These are phyloP conservation scores for Cytospora piceae DNA, from an alignment of 2,329 filamentous ascomycete species.

Conservation along the genomic window DNA sequence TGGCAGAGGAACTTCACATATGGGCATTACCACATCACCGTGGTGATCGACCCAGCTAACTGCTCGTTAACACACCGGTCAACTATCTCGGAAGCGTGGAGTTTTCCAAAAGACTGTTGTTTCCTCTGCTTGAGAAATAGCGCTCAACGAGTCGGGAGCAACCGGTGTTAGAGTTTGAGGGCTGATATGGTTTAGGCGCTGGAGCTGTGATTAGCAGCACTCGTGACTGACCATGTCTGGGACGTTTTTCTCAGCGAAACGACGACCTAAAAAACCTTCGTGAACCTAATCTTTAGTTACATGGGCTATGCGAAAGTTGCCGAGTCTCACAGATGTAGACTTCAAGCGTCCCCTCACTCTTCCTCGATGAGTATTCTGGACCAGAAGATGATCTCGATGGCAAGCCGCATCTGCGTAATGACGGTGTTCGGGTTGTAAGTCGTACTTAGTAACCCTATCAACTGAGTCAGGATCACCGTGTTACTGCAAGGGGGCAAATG, in stretches of 20 bases:
- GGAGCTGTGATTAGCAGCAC: no score
- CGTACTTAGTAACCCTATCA: background rate
- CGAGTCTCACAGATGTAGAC: background rate
- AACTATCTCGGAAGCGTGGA: no score
- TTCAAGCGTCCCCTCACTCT: background rate
- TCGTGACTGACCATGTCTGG: background rate
- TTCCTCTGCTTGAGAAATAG: no score
- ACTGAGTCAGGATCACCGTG: background rate
- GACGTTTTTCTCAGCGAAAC: background rate
- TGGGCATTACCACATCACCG: no score
- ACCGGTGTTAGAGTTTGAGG: no score
- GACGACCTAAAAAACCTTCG: background rate
- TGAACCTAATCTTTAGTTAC: background rate
- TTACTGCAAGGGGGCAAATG: background rate
- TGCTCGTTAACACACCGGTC: no score
- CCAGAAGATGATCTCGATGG: background rate
- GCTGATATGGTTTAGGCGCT: no score
- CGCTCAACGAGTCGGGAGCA: no score
- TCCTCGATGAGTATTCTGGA: background rate
- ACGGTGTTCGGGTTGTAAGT: background rate
- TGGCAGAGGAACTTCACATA: no score
- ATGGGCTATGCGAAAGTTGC: background rate
- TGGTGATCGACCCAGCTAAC: no score
- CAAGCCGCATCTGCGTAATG: background rate
- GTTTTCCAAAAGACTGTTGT: no score